Base-by-base conservation (phyloP, 495 filamentous ascomycete genomes). In the Immersiella caudata region DNA sequence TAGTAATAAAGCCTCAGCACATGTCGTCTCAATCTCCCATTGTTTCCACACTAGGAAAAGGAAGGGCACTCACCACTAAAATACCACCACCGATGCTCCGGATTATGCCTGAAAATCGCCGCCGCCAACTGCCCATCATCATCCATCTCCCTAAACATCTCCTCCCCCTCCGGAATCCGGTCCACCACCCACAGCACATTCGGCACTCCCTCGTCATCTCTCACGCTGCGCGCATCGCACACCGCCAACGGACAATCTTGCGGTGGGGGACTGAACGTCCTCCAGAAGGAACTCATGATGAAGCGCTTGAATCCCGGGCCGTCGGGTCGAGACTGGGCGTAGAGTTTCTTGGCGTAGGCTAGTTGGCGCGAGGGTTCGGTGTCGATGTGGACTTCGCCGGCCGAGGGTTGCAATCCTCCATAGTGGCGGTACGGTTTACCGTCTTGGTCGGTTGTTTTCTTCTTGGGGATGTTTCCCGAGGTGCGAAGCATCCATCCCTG, bases 181-280 rank as follows among this genome's bases (percentile, higher is more conserved):
- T 69, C 67, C 14, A 69, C 67, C 9, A 69, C 58, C 67, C 67
- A 66, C 29, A 69, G 63, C 22, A 66, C 67, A 35, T 69, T 69
- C 25, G 67, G 62, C 29, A 50, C 58, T 2, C 67, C 67, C 58
- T 69, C 67, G 58, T 69, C 67, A 14, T 66, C 33, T 7, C 63
- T 5, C 25, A 69, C 63, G 22, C 62, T 66, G 1, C 59, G 50
- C 1, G 67, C 63, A 18, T 69, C 67, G 25, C 67, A 69, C n/a
- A 69, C 67, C 1, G 67, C 67, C 0, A 69, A 57, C n/a, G 67
- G 62, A 36, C 63, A 69, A 16, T 61, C 63, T 52, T 69, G 67
- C 56, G 63, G 63, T 21, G 57, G 57, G 20, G 56, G 26, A 22
- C 55, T 61, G 20, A 69, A 69, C 14, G 67, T 57, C 25, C 67